Percentiles rank a stretch among this genome's conserved stretches.
These are phyloP conservation scores for Trichocladium antarcticum DNA, from an alignment of 495 filamentous ascomycete species.

Conservation along the genomic window DNA sequence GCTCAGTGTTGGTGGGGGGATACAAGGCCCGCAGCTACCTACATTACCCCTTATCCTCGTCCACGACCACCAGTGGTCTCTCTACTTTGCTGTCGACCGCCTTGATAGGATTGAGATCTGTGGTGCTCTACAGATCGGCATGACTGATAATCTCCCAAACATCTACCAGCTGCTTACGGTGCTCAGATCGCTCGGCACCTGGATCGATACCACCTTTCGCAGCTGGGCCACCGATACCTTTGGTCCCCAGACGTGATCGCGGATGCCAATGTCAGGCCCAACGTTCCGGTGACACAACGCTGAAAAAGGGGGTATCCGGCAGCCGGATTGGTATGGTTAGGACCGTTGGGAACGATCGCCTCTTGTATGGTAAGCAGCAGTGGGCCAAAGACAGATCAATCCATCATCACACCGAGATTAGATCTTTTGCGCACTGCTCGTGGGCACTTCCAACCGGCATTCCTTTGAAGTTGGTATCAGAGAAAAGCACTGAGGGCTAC, in stretches of 20 bases:
- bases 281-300: not conserved
- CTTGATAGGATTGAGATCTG: not conserved
- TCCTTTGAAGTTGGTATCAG: too few relatives aligned
- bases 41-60: constrained; percentile 3
- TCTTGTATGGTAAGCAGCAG: too few relatives aligned
- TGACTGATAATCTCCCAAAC: constrained; percentile 1
- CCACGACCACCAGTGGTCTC: constrained; percentile 2
- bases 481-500: too few relatives aligned
- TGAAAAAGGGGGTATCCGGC: not conserved
- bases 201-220: not conserved
- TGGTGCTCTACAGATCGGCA: not conserved
- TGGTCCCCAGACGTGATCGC: not conserved
- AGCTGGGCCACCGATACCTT: not conserved
- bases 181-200: not conserved
- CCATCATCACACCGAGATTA: too few relatives aligned
- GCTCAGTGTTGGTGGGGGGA: not conserved
- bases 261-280: not conserved
- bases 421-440: too few relatives aligned
- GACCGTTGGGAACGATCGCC: too few relatives aligned
- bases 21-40: not conserved
- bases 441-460: too few relatives aligned
- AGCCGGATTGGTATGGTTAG: too few relatives aligned
- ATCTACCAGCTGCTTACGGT: not conserved
- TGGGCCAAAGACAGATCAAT: too few relatives aligned
- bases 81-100: constrained; percentile 6